Evolutionary conservation across 352 stramenopile genomes (phyloP), one percentile per base, ranked within the genome.

Genomic region (Stephanocyclus meneghinianus): DNA sequence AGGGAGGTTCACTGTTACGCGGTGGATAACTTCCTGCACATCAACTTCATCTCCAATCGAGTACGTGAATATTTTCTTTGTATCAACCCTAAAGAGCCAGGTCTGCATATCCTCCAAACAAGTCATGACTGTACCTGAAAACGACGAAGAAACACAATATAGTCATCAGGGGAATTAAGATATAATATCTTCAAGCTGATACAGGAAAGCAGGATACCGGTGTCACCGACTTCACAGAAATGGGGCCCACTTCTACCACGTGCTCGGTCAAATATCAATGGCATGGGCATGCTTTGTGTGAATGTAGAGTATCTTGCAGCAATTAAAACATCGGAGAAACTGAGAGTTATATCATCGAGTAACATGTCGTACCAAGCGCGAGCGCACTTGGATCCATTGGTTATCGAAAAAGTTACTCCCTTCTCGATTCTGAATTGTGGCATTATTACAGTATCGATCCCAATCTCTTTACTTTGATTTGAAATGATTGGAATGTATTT

Each of bases 261-360:
- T n/a, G 13, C 74, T 67, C 18, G 68, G 60, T 77, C 80, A 73
- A 79, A 83, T 61, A 30, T 37, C 47, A 67, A 75, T 66, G 15
- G 35, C 48, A 83, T 77, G 30, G 83, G 78, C 51, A 86, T 26
- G 59, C 40, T 74, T 71, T 89, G 83, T 15, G 83, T 89, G 62
- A 87, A 89, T 29, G 64, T 78, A 32, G 70, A 83, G 16, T 73
- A 66, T 44, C 50, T 26, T 10, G 44, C 76, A 13, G 83, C 76
- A 62, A 90, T 51, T 11, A 90, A 55, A 40, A 86, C 66, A 77
- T 90, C 61, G n/a, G 83, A 47, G 26, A 78, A 37, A 30, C 66
- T 76, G 18, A 90, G 55, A n/a, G 87, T 8, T 44, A 83, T 75
- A 63, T 84, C 81, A 72, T 90, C 83, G 21, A 78, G 74, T 18